These are phyloP conservation scores for Pseudonitzschia pungens DNA, from an alignment of 108 stramenopile genomes.

Conservation along the genomic window DNA sequence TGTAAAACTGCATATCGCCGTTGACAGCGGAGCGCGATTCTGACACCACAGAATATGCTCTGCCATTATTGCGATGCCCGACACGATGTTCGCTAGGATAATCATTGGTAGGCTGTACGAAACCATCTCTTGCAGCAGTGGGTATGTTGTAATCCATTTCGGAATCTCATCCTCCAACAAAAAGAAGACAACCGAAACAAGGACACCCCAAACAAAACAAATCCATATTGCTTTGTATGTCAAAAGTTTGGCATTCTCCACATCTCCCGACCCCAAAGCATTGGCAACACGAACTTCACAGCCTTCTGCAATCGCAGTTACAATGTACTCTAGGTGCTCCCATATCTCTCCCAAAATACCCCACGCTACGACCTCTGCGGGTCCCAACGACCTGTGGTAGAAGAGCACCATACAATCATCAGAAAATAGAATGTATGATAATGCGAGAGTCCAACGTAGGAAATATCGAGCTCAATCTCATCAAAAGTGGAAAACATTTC, in stretches of 20 bases:
- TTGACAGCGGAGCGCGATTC: conserved; percentile 56
- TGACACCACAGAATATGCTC: conserved; percentile 62
- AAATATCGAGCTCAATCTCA: background rate
- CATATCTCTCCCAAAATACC: conserved; percentile 49
- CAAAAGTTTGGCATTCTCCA: conserved; percentile 39
- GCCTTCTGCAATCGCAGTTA: conserved; percentile 55
- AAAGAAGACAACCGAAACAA: conserved; percentile 35
- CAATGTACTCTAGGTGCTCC: conserved; percentile 24
- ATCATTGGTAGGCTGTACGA: conserved; percentile 51
- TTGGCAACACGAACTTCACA: conserved; percentile 54
- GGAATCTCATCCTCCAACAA: conserved; percentile 42
- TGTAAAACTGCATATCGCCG: conserved; percentile 34
- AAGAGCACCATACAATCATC: background rate
- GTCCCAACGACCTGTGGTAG: conserved; percentile 25
- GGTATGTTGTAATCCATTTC: conserved; percentile 47
- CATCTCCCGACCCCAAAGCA: conserved; percentile 55
- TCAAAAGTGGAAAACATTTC: background rate
- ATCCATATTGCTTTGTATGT: conserved; percentile 62
- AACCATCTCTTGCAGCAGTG: conserved; percentile 56
- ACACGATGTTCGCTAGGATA: conserved; percentile 46
- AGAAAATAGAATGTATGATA: background rate
- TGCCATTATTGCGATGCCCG: conserved; percentile 46
- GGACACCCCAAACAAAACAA: conserved; percentile 28
- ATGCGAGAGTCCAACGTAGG: background rate
- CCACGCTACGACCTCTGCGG: conserved; percentile 57